phyloP scores from a whole-genome alignment of 192 early-diverging fungal genomes.

The Linnemannia hyalina region DNA sequence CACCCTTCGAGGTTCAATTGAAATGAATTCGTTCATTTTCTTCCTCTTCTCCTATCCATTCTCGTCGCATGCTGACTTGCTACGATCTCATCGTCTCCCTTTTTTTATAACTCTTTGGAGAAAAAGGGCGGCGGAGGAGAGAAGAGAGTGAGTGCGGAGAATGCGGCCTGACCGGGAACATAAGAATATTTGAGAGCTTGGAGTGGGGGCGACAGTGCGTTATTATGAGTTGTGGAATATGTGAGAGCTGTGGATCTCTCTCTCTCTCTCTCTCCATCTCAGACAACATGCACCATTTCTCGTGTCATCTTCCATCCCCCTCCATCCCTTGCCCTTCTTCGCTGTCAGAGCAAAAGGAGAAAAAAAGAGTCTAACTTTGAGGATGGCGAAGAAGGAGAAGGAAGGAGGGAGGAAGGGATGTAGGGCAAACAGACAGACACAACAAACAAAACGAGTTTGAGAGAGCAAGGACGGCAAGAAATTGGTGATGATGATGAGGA shows the following conservation, averaged over 20 bases:
- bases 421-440: not conserved
- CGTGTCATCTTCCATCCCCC: too few species aligned
- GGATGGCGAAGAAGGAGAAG: not conserved
- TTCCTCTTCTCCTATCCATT: too few species aligned
- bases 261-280: not conserved
- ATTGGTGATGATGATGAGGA: too few species aligned
- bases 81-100: too few species aligned
- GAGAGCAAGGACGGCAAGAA: not conserved
- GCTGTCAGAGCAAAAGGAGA: too few species aligned
- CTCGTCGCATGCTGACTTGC: too few species aligned
- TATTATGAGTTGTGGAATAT: not conserved
- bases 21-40: too few species aligned
- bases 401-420: not conserved
- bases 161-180: not conserved
- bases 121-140: not conserved
- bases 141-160: not conserved
- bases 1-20: too few species aligned
- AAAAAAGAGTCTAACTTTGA: too few species aligned
- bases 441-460: slow-evolving; percentile 1
- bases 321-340: not conserved
- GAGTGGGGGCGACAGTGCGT: not conserved
- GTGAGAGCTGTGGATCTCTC: not conserved
- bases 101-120: not conserved
- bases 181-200: not conserved
- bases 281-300: too few species aligned